Evolutionary conservation across 129 eudicot genomes (phyloP), one percentile per base, ranked within the genome.

Genomic region (Saussurea involucrata): DNA sequence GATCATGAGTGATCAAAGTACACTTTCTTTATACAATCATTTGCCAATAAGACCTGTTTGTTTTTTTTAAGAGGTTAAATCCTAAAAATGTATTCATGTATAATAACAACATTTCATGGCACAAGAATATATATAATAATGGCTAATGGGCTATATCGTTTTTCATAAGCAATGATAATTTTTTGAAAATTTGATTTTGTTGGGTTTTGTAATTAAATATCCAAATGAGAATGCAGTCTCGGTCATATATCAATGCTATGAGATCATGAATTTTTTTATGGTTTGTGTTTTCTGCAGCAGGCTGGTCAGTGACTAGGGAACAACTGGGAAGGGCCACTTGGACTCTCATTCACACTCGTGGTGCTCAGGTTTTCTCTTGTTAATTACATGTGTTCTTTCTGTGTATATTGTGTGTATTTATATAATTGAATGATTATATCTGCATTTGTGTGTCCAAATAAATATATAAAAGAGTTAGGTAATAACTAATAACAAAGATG

Each of bases 331-430:
- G 97, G 83, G 92, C 98, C 55, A 95, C 97, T 7, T 95, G 98
- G 98, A 95, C 90, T 29, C 91, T 95, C 83, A 92, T 95, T 78
- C 98, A 95, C 88, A 91, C 98, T 80, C 97, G 91, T 74, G 98
- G 86, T 40, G 98, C 98, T 77, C 98, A 94, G 98, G 97, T 94
- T 74, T 46, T 55, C 11, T 57, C 49, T 55, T 66, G 15, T 68
- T 34, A 29, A 5, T 78, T 57, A 11, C 57, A 20, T 55, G 28
- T 37, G 53, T 18, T 65, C 13, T 22, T 31, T 63, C 42, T n/a
- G 6, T 34, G 70, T 78, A 72, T 71, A 36, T 3, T 53, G 22
- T 31, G 53, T 70, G 63, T 70, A 44, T 44, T 13, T 70, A 25
- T 20, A 31, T 18, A 20, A 8, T 37, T 55, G 13, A 32, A 24